Evolutionary conservation across 2,329 filamentous ascomycete genomes (phyloP).

Genomic region (Pyrenophora tritici-repentis): DNA sequence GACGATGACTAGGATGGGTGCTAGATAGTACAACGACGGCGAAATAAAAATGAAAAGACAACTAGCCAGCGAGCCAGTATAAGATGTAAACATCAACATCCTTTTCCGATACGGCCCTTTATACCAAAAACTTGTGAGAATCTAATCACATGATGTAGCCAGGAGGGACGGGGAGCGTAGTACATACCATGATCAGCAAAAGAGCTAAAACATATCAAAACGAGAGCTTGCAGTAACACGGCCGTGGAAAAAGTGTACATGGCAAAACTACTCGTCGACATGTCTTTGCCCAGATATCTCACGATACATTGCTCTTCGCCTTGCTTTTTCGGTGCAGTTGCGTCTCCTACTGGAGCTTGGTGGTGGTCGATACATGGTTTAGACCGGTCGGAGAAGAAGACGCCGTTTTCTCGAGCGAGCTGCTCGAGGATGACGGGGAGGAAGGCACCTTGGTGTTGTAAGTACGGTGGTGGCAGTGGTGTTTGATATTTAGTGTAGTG

Average conservation of each 20-base stretch:
- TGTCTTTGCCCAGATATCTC: conserved; percentile 73
- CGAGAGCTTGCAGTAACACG: conserved; percentile 81
- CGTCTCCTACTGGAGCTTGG: conserved; percentile 13
- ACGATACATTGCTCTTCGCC: conserved; percentile 71
- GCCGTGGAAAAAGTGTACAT: conserved; percentile 95
- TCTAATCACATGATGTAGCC: neutral
- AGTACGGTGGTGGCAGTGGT: neutral
- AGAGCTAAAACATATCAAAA: conserved; percentile 90
- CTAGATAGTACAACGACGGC: conserved; percentile 76
- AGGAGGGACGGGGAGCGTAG: no score
- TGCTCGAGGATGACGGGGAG: conserved; percentile 91
- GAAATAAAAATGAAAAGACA: conserved; percentile 81
- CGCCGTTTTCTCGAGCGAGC: conserved; percentile 84
- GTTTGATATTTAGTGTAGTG: no score
- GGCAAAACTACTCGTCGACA: conserved; percentile 91
- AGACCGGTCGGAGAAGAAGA: conserved; percentile 74
- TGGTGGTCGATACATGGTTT: conserved; percentile 70
- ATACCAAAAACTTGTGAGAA: neutral
- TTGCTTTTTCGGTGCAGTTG: conserved; percentile 18
- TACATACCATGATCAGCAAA: conserved; percentile 86
- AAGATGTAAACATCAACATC: conserved; percentile 78
- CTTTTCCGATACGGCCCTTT: conserved; percentile 73
- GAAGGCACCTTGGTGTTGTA: conserved; percentile 71
- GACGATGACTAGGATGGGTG: conserved; percentile 78
- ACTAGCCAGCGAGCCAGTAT: conserved; percentile 74